Evolutionary conservation across 2,329 filamentous ascomycete genomes (phyloP), one percentile per base, ranked within the genome.

Genomic region (Macrophomina pseudophaseolina): DNA sequence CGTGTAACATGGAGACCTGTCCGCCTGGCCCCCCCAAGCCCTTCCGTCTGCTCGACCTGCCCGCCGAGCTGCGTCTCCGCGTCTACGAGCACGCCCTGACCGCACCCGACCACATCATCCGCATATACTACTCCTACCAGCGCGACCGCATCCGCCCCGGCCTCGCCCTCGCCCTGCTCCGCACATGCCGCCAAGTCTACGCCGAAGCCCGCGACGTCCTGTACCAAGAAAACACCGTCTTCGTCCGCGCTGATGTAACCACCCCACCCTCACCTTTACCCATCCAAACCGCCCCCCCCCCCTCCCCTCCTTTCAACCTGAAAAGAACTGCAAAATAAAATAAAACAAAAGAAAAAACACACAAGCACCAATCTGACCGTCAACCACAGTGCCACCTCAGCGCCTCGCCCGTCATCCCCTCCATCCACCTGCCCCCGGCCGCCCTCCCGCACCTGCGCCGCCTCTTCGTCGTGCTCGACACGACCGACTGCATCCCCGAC

Each of bases 21-120:
- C 42, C 8, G 14, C 1, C 28, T 48, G 56, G 23, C 8, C 2
- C 56, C 8, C 28, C 32, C 5, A 35, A 18, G 23, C 48, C 60
- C 8, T 84, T 82, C 70, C 79, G 73, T 14, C 81, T 84, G 71
- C 78, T 84, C 68, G 76, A 80, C 64, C 75, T 84, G 1, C 82
- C 82, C 1, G 78, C 77, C 4, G 82, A 84, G 66, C 79, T 84
- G 35, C 80, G 82, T 35, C 71, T 79, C 38, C 75, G 74, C 52
- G 78, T 83, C 69, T 82, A 82, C 68, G 68, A 73, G 51, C 73
- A 77, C 30, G 73, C 79, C 18, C 75, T 83, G 28, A 78, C 80
- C 59, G 65, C 65, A n/a, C 65, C 54, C 28, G 56, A 66, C 56
- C 51, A 23, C 1, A 23, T 49, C 16, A 63, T 66, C 12, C 54